phyloP scores from a whole-genome alignment of 495 filamentous ascomycete genomes.

The Trypethelium eluteriae region DNA sequence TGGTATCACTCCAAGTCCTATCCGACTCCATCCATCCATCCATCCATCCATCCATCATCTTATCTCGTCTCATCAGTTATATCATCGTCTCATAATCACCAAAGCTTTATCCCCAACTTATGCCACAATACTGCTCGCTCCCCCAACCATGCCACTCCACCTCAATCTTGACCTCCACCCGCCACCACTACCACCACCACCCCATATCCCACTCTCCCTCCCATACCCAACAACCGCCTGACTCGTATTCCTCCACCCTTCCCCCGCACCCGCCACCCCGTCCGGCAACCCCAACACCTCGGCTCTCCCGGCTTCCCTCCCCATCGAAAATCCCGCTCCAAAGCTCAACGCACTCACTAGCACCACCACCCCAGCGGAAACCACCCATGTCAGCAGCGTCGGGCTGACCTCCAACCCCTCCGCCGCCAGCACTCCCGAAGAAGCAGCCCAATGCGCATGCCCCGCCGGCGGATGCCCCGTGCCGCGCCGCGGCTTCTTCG shows the following conservation, averaged over 20 bases:
- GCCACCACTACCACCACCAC: constrained; percentile 11
- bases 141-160: constrained; percentile 22
- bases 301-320: constrained; percentile 66
- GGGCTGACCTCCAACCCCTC: constrained; percentile 47
- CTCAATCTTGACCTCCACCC: constrained; percentile 2
- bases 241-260: constrained; percentile 2
- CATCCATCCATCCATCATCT: neutral
- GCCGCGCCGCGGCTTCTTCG: constrained; percentile 22
- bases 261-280: neutral
- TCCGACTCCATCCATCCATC: neutral
- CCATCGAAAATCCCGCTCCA: constrained; percentile 84
- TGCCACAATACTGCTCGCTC: neutral
- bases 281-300: constrained; percentile 38
- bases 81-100: constrained; percentile 1
- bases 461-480: constrained; percentile 24
- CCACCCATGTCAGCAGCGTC: constrained; percentile 81
- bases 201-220: constrained; percentile 42
- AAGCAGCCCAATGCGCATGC: constrained; percentile 19
- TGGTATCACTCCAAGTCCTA: neutral
- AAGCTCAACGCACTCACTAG: constrained; percentile 87
- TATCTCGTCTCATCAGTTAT: neutral
- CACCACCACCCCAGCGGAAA: constrained; percentile 86
- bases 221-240: constrained; percentile 1
- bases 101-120: neutral
- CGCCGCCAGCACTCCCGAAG: constrained; percentile 12